Evolutionary conservation across 768 basidiomycete species (phyloP).

Genomic region (Lyophyllum decastes): DNA sequence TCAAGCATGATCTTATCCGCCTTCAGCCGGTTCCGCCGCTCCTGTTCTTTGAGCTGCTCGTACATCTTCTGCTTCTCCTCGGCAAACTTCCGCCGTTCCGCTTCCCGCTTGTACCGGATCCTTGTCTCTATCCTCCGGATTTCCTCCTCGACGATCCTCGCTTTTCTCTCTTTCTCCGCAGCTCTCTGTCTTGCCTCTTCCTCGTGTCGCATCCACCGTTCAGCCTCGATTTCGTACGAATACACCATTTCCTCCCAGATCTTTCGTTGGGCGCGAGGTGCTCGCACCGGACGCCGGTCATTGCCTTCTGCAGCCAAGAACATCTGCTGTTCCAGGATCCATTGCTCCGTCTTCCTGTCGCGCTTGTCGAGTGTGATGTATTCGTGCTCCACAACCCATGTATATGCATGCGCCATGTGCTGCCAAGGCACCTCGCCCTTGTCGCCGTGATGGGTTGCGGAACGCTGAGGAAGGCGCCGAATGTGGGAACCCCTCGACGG

Average conservation of each 20-base stretch:
- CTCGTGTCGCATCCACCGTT: slow-evolving; percentile 54
- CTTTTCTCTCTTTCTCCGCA: slow-evolving; percentile 47
- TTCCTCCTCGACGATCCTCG: slow-evolving; percentile 54
- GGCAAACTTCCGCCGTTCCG: slow-evolving; percentile 45
- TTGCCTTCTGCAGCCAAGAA: slow-evolving; percentile 28
- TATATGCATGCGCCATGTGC: slow-evolving; percentile 44
- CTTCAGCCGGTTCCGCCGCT: slow-evolving; percentile 41
- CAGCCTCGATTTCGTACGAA: slow-evolving; percentile 50
- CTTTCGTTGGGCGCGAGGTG: slow-evolving; percentile 27
- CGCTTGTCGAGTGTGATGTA: slow-evolving; percentile 40
- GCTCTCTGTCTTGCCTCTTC: slow-evolving; percentile 45
- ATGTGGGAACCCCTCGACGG: slow-evolving; percentile 3
- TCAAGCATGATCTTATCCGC: slow-evolving; percentile 47
- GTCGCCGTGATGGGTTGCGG: slow-evolving; percentile 9
- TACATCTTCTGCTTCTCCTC: slow-evolving; percentile 46
- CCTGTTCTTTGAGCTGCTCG: slow-evolving; percentile 42
- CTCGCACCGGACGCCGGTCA: slow-evolving; percentile 14
- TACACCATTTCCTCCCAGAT: slow-evolving; percentile 57
- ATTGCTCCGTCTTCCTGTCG: slow-evolving; percentile 57
- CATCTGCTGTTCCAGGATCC: slow-evolving; percentile 64
- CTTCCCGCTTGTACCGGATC: slow-evolving; percentile 50
- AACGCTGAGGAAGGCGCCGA: slow-evolving; percentile 4
- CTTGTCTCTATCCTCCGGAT: slow-evolving; percentile 53
- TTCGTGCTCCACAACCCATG: slow-evolving; percentile 59
- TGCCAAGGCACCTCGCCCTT: slow-evolving; percentile 34